Base-by-base conservation (phyloP, 495 filamentous ascomycete genomes). In the Talaromyces adpressus region DNA sequence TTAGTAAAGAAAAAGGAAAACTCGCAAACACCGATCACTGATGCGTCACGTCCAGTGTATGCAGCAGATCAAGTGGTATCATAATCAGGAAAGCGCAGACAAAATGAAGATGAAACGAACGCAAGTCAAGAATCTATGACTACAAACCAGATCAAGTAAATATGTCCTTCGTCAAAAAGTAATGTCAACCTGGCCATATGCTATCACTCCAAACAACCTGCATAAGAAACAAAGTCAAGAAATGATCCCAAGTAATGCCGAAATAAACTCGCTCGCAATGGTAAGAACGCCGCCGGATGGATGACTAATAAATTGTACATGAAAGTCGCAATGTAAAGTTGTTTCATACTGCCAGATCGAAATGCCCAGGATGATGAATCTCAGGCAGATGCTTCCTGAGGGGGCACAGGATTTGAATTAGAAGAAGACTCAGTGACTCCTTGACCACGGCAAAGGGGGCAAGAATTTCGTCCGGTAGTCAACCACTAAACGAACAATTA, bases 381-480 rank as follows among this genome's bases (percentile, higher is more conserved):
- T 47, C 30, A 60, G 9, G 58, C 58, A 47, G 60, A 11, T 30
- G 62, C 54, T 34, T 59, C 54, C 25, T 58, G 56, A 32, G 36
- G 20, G 23, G 62, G 36, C 4, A 8, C 14, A 22, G 29, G 16
- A 34, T 64, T 64, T 34, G 52, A 32, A 29, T 23, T 64, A 11
- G 49, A 39, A 6, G 73, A 63, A 1, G 73, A 72, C 65, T 81
- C 78, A 59, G 67, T 64, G 1, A 91, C 89, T 27, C 89, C 89
- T 71, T 89, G 84, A 29, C 87, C 85, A 66, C 89, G 78, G 69
- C 89, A 91, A 2, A 91, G 79, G 27, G 89, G 89, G 63, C 89
- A 91, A 1, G 89, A 91, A 71, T 91, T 91, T 64, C 89, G 87
- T 45, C 89, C 89, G 25, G 88, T 90, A 22, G 88, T 91, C 18